Evolutionary conservation across 2,329 filamentous ascomycete genomes (phyloP).

Genomic region (Aaosphaeria pasadenensis): DNA sequence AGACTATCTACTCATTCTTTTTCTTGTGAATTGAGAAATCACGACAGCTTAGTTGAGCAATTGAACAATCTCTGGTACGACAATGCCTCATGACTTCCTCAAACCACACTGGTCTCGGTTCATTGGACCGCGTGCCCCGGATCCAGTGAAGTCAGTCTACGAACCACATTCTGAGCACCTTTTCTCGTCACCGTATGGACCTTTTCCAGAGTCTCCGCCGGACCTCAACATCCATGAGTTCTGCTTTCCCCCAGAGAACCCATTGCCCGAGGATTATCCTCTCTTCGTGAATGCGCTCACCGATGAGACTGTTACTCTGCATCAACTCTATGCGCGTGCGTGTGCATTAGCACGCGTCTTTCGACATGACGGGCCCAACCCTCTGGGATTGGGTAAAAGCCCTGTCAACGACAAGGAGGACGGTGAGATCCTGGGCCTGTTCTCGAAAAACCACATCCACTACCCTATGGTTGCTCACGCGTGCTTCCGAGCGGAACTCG

Average conservation of each 20-base stretch:
- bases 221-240: constrained; percentile 30
- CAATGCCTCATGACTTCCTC: constrained; percentile 21
- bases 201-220: constrained; percentile 20
- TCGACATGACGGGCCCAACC: constrained; percentile 25
- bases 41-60: too few relatives aligned
- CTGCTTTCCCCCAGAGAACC: constrained; percentile 23
- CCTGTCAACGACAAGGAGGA: constrained; percentile 20
- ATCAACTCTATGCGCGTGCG: constrained; percentile 22
- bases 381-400: constrained; percentile 14
- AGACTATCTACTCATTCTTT: too few relatives aligned
- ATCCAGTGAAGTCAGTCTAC: constrained; percentile 19
- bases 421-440: constrained; percentile 27
- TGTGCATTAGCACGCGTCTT: constrained; percentile 26
- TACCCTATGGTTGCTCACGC: constrained; percentile 30
- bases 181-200: constrained; percentile 25
- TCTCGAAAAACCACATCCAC: constrained; percentile 27
- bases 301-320: constrained; percentile 20
- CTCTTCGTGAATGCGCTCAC: constrained; percentile 27
- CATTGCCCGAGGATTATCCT: constrained; percentile 25
- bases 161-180: constrained; percentile 11
- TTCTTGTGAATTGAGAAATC: too few relatives aligned
- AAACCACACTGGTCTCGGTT: constrained; percentile 24
- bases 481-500: constrained; percentile 25
- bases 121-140: constrained; percentile 19
- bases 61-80: not conserved